Conservation (phyloP, 495 filamentous ascomycete genomes). For the Aspergillus cavernicola region DNA sequence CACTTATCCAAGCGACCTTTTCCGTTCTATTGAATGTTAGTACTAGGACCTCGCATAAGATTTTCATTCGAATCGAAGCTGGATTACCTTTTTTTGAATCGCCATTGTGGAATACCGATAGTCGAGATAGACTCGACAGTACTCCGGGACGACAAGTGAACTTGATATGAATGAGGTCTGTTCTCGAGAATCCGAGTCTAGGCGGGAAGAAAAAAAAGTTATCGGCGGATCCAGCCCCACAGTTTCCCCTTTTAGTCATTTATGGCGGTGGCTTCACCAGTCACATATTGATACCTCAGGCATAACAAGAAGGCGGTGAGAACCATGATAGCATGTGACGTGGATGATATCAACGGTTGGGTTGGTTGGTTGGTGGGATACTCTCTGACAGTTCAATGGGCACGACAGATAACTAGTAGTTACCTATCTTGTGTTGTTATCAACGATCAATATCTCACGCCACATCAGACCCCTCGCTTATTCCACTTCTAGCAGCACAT, state of each 20-base stretch:
- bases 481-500: neutral
- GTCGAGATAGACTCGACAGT: constrained; percentile 24
- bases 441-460: neutral
- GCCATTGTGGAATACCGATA: constrained; percentile 59
- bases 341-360: constrained; percentile 31
- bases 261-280: constrained; percentile 12
- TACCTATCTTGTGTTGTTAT: constrained; percentile 11
- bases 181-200: constrained; percentile 4
- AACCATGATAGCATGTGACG: neutral
- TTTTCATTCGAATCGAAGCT: neutral
- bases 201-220: constrained; percentile 22
- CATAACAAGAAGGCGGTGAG: constrained; percentile 8
- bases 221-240: constrained; percentile 17
- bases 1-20: constrained; percentile 99
- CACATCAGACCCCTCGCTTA: neutral
- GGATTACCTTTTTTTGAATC: constrained; percentile 85
- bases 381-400: no score
- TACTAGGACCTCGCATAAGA: constrained; percentile 3
- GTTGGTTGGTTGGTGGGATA: neutral
- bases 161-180: constrained; percentile 1
- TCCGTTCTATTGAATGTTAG: constrained; percentile 60
- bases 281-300: constrained; percentile 13
- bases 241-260: constrained; percentile 9
- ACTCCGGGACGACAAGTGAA: constrained; percentile 19
- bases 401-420: no score